Evolutionary conservation across 148 eudicot genomes (phyloP), one percentile per base, ranked within the genome.

Genomic region (Chenopodium formosanum): DNA sequence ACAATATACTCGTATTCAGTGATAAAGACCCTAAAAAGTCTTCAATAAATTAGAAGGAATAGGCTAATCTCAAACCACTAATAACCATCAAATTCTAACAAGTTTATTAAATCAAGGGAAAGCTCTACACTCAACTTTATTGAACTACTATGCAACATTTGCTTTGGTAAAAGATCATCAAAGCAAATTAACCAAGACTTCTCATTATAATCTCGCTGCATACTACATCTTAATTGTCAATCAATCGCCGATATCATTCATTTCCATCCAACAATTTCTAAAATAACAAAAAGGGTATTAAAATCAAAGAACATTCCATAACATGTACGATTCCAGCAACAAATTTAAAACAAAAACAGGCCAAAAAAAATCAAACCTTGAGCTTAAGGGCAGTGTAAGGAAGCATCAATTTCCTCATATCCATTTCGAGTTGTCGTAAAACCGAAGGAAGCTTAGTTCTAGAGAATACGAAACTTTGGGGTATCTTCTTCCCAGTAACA

Each of bases 301-400:
- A 13, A 56, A 53, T 4, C 62, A 56, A 14, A 13, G 17, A 56
- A 14, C 32, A 29, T 68, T 29, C 6, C 20, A 11, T 19, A 4
- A 17, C 73, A 34, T 12, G 7, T 9, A 34, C 1, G 7, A 7
- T 2, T 17, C 17, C 44, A 31, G 9, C 16, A 2, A 70, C 6
- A 17, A 68, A 31, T 1, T 5, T 22, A 13, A 32, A 31, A 31
- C 7, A 19, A 14, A 66, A 8, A 50, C 40, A 56, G 63, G 78
- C 23, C 13, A 19, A 50, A 16, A 16, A 53, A 10, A 0, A 67
- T 6, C n/a, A 22, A 46, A 92, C 98, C 98, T 92, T 94, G 78
- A 94, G 95, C 77, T 94, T 94, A 58, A 94, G 92, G 32, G 98
- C 98, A 62, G 97, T 94, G 60, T 83, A 91, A 16, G 97, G 97